Evolutionary conservation across 768 basidiomycete species (phyloP), one percentile per base, ranked within the genome.

Genomic region (Leccinum arenicola): DNA sequence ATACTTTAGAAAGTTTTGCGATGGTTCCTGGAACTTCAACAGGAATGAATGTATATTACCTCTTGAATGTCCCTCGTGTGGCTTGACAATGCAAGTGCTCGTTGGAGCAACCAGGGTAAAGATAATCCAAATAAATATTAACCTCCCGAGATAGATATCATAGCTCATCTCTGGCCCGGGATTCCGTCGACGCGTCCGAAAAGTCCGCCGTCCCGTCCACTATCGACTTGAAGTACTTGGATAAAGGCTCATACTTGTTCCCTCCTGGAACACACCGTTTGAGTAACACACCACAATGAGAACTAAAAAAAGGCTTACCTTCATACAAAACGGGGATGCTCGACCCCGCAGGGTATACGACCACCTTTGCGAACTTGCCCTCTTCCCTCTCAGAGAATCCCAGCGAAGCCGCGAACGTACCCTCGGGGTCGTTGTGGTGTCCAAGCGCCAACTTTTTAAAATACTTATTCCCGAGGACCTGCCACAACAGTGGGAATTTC

Each of bases 401-500:
- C 58, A 93, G 69, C 25, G 78, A 74, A 0, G 78, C 75, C 8
- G 84, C 83, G 45, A 84, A 80, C 56, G 76, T 78, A 21, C 86
- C 89, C 51, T 87, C 80, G 25, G 84, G 80, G 74, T 91, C 89
- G 36, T 82, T 82, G 66, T 87, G 83, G 29, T 80, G 78, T 2
- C 79, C 87, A 62, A 93, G 84, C 27, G 76, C 78, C 10, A 93
- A 76, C 61, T 83, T 75, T 48, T 83, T 83, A 57, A 78, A 68
- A 74, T 86, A 93, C 63, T 85, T 88, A 68, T 91, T 89, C 23
- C 81, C 84, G 27, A 94, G 80, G 21, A 89, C 85, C 64, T 87
- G 83, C 92, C 91, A 94, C 43, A 93, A 77, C 11, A 93, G 73
- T 1, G 92, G 93, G 49, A 84, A 83, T 66, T 84, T 85, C 64